Evolutionary conservation across 1,284 basidiomycete genomes (phyloP).

Genomic region (Grifola frondosa): DNA sequence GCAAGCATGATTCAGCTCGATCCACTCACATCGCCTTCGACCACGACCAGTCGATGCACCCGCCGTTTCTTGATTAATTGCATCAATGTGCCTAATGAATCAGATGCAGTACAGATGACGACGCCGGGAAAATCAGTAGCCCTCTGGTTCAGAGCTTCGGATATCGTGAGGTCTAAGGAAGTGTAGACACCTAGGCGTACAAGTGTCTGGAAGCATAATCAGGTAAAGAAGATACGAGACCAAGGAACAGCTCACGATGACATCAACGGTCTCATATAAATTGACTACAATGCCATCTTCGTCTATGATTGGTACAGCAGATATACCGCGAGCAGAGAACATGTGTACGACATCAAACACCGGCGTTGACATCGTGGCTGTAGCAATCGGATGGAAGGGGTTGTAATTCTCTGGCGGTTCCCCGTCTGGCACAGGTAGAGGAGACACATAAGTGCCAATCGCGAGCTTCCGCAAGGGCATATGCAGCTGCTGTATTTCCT

Average conservation of each 20-base stretch:
- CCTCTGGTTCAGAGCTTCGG: conserved; percentile 88
- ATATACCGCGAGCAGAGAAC: conserved; percentile 95
- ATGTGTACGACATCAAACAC: conserved; percentile 99
- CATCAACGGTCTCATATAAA: conserved; percentile 98
- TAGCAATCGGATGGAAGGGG: conserved; percentile 88
- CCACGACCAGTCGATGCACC: conserved; percentile 92
- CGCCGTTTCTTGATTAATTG: conserved; percentile 91
- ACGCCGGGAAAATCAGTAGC: conserved; percentile 95
- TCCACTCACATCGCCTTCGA: conserved; percentile 73
- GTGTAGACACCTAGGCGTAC: conserved; percentile 95
- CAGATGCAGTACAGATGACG: conserved; percentile 91
- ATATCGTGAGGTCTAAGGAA: conserved; percentile 92
- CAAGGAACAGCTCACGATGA: conserved; percentile 71
- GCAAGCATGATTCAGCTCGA: neutral
- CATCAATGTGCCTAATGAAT: conserved; percentile 91
- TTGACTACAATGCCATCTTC: conserved; percentile 94
- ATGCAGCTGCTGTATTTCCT: conserved; percentile 76
- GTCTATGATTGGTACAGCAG: conserved; percentile 95
- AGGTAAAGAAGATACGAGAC: conserved; percentile 10
- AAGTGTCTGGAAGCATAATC: conserved; percentile 64
- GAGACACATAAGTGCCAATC: conserved; percentile 90
- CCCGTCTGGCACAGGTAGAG: conserved; percentile 32
- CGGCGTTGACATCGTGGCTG: conserved; percentile 88
- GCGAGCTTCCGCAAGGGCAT: conserved; percentile 82
- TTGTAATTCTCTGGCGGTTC: conserved; percentile 50